A percentile compares a stretch with the other conserved stretches of the same genome.
Evolutionary conservation across 2,329 filamentous ascomycete species (phyloP).

Genomic region (Sporothrix dimorphospora): DNA sequence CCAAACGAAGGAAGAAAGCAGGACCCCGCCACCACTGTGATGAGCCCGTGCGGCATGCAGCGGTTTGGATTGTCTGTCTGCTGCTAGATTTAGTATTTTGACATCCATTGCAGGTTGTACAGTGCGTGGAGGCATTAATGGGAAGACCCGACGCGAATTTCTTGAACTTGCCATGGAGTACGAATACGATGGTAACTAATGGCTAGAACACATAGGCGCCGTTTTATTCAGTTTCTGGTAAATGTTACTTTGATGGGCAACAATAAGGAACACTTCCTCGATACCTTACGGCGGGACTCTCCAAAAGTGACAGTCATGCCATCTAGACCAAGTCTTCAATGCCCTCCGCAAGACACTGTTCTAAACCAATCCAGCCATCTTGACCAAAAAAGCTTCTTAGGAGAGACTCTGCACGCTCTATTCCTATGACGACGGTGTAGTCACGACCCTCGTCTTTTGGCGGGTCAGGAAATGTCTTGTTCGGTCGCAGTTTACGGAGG

Average conservation of each 20-base stretch:
- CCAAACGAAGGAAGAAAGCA: too few species aligned
- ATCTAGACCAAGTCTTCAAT: constrained; percentile 23
- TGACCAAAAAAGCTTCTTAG: constrained; percentile 22
- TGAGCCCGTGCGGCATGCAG: too few species aligned
- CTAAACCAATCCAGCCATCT: constrained; percentile 17
- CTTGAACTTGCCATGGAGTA: not conserved
- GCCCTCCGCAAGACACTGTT: constrained; percentile 16
- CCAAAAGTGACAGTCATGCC: not conserved
- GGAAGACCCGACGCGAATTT: not conserved
- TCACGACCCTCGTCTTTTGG: constrained; percentile 9
- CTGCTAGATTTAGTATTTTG: too few species aligned
- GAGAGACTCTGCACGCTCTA: constrained; percentile 12
- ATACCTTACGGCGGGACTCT: not conserved
- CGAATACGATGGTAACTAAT: not conserved
- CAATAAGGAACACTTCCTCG: not conserved
- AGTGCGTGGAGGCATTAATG: not conserved
- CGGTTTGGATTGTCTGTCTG: too few species aligned
- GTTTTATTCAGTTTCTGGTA: constrained; percentile 1
- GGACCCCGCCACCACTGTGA: too few species aligned
- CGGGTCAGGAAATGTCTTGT: constrained; percentile 30
- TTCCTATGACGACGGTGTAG: not conserved
- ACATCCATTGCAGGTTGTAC: too few species aligned
- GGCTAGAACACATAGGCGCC: constrained; percentile 1
- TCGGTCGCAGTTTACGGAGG: constrained; percentile 32
- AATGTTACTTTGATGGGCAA: constrained; percentile 6